A percentile compares a stretch with the other conserved stretches of the same genome.
phyloP scores from a whole-genome alignment of 2,329 filamentous ascomycete species.

The Aspergillus fumigatiaffinis region DNA sequence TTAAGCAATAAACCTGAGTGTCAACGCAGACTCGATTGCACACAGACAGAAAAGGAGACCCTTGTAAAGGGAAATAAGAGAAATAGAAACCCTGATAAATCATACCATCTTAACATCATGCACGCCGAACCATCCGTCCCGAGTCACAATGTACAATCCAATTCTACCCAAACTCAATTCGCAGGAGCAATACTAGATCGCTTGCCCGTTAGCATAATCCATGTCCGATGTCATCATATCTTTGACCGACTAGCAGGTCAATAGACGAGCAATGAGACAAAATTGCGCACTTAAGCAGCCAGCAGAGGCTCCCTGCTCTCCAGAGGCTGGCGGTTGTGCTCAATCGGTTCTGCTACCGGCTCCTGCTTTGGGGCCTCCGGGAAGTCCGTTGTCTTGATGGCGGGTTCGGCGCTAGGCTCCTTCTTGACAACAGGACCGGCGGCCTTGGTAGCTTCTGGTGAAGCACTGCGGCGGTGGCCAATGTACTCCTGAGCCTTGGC shows the following conservation, averaged over 20 bases:
- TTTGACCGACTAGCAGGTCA: not conserved
- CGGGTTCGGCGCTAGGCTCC: conserved; percentile 32
- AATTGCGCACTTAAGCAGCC: conserved; percentile 19
- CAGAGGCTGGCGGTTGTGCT: conserved; percentile 25
- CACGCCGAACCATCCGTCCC: conserved; percentile 12
- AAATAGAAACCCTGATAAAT: conserved; percentile 8
- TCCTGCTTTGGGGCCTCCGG: conserved; percentile 45
- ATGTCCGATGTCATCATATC: not conserved
- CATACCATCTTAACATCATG: conserved; percentile 21
- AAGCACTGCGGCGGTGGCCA: conserved; percentile 32
- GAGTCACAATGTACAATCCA: conserved; percentile 3
- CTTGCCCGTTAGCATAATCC: not conserved
- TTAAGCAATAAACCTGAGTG: not conserved
- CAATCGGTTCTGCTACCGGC: conserved; percentile 27
- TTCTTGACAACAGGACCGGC: conserved; percentile 20
- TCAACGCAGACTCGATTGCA: not conserved
- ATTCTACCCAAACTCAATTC: conserved; percentile 1
- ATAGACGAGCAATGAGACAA: not conserved
- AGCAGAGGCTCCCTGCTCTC: conserved; percentile 32
- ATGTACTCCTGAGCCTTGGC: conserved; percentile 58
- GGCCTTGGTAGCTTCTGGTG: conserved; percentile 30
- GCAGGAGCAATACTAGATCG: not conserved
- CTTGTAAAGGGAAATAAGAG: conserved; percentile 1
- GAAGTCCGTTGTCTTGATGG: conserved; percentile 48
- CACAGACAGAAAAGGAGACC: conserved; percentile 1